phyloP scores from a whole-genome alignment of 2,329 filamentous ascomycete species.

The Xylariaceae sp. region DNA sequence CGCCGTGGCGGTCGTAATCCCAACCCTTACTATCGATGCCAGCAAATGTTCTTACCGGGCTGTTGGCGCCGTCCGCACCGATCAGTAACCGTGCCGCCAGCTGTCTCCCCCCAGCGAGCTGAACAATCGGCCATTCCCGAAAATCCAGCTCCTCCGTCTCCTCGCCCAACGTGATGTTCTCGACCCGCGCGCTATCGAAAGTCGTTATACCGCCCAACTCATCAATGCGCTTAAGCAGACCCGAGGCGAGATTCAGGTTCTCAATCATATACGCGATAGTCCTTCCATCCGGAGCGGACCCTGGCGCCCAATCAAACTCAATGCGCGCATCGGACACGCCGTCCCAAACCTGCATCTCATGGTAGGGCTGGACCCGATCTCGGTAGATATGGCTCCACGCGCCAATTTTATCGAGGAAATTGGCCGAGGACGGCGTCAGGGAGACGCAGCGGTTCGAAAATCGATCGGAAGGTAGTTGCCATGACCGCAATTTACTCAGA shows the following conservation, averaged over 20 bases:
- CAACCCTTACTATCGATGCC: constrained; percentile 81
- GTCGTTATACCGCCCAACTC: constrained; percentile 64
- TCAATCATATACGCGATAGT: constrained; percentile 96
- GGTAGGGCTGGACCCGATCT: constrained; percentile 75
- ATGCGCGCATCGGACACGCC: constrained; percentile 82
- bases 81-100: constrained; percentile 80
- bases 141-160: constrained; percentile 67
- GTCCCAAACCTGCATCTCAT: constrained; percentile 98
- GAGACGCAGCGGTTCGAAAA: constrained; percentile 97
- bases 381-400: constrained; percentile 74
- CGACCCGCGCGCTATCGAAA: constrained; percentile 71
- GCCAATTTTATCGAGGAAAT: constrained; percentile 75
- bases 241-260: constrained; percentile 82
- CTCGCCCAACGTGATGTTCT: constrained; percentile 70
- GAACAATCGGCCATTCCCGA: constrained; percentile 80
- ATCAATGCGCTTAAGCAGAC: constrained; percentile 64
- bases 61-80: constrained; percentile 92
- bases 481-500: constrained; percentile 61
- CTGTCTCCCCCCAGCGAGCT: constrained; percentile 59
- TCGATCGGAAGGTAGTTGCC: constrained; percentile 58
- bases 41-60: constrained; percentile 84
- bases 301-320: constrained; percentile 70
- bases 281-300: constrained; percentile 38
- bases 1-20: constrained; percentile 86
- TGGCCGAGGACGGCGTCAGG: constrained; percentile 80